Conservation (phyloP, 352 stramenopile species). For the Pythium phragmiticola region DNA sequence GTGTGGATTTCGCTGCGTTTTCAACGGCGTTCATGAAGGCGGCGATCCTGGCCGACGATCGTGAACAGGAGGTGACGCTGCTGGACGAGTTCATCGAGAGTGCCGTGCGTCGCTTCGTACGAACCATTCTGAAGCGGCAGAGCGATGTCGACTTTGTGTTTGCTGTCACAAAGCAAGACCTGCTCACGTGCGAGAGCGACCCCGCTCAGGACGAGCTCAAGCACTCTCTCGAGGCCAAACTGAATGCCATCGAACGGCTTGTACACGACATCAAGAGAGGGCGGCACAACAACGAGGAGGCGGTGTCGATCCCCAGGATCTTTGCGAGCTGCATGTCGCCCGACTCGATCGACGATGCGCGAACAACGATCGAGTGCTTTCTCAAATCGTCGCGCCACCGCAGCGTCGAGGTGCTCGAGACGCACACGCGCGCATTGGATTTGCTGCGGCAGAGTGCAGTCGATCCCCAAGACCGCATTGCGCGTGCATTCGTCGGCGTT, state of each 20-base stretch:
- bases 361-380: too few species aligned
- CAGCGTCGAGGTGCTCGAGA: too few species aligned
- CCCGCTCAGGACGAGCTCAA: constrained; percentile 30
- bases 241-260: not conserved
- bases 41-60: not conserved
- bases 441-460: too few species aligned
- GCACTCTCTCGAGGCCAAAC: not conserved
- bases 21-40: not conserved
- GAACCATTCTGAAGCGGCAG: not conserved
- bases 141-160: not conserved
- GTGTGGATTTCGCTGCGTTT: not conserved
- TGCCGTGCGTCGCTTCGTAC: not conserved
- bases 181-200: constrained; percentile 31
- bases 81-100: not conserved
- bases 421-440: too few species aligned
- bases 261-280: too few species aligned
- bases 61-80: not conserved
- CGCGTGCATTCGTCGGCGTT: too few species aligned
- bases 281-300: too few species aligned
- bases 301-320: too few species aligned
- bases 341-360: too few species aligned
- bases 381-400: too few species aligned
- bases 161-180: not conserved
- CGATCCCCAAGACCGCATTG: too few species aligned
- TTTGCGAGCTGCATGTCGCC: too few species aligned